Evolutionary conservation across 305 asterid species (phyloP).

Genomic region (Fraxinus paxiana): DNA sequence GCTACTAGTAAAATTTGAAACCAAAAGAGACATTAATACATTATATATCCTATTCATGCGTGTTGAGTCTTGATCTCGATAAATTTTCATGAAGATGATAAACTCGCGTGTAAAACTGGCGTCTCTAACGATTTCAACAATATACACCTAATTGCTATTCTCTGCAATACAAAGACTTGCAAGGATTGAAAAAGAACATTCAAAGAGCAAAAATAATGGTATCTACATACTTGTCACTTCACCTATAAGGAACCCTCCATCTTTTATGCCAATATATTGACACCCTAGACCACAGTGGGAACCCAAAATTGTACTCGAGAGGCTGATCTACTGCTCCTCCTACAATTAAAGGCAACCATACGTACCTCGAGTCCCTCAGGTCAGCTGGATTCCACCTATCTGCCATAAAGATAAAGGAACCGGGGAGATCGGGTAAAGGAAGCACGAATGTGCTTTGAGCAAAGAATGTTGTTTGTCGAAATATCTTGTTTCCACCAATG

Average conservation of each 20-base stretch:
- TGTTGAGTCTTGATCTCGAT: not conserved
- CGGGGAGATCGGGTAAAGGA: slow-evolving; percentile 63
- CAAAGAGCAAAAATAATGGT: slow-evolving; percentile 17
- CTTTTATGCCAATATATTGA: slow-evolving; percentile 86
- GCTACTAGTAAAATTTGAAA: not conserved
- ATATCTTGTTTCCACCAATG: slow-evolving; percentile 69
- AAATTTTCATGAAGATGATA: not conserved
- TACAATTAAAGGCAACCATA: slow-evolving; percentile 79
- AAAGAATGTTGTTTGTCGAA: slow-evolving; percentile 63
- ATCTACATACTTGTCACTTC: slow-evolving; percentile 34
- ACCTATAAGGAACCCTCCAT: slow-evolving; percentile 74
- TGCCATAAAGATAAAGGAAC: slow-evolving; percentile 78
- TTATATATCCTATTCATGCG: not conserved
- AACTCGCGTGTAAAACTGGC: not conserved
- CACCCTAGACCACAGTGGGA: slow-evolving; percentile 89
- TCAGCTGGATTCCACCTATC: slow-evolving; percentile 98
- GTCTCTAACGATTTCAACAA: not conserved
- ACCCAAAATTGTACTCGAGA: slow-evolving; percentile 76
- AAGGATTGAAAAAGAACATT: slow-evolving; percentile 16
- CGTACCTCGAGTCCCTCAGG: slow-evolving; percentile 78
- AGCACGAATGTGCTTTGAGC: slow-evolving; percentile 83
- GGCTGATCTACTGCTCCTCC: slow-evolving; percentile 86
- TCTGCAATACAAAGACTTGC: slow-evolving; percentile 8
- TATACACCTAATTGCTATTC: slow-evolving; percentile 22
- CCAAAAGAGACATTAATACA: not conserved